phyloP scores from a whole-genome alignment of 2,329 filamentous ascomycete species.

The Tolypocladium amazonense region DNA sequence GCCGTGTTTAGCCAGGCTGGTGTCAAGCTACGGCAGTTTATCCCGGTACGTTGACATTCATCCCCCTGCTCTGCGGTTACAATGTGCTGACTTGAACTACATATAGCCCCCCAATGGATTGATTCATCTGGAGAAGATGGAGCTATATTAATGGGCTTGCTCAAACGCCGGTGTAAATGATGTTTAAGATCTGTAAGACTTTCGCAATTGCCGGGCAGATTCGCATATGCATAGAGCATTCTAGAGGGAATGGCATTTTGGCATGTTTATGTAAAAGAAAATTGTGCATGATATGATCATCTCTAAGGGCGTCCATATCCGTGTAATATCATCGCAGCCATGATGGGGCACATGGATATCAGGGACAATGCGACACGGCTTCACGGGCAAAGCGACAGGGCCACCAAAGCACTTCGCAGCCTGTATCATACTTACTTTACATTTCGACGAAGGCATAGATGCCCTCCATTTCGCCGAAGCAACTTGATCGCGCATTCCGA shows the following conservation, averaged over 20 bases:
- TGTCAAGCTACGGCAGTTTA: conserved; percentile 77
- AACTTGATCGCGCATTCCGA: no score
- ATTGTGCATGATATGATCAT: background rate
- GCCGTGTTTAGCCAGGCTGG: conserved; percentile 75
- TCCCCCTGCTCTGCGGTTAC: background rate
- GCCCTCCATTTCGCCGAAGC: background rate
- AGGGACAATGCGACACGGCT: no score
- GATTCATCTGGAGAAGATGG: conserved; percentile 48
- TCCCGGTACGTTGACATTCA: conserved; percentile 50
- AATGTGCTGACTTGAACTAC: conserved; percentile 9
- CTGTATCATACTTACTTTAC: background rate
- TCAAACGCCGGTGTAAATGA: background rate
- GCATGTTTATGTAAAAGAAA: background rate
- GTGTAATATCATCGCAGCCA: background rate
- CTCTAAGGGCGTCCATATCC: background rate
- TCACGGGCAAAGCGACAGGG: background rate
- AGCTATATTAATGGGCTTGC: conserved; percentile 19
- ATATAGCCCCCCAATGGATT: conserved; percentile 51
- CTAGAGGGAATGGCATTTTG: background rate
- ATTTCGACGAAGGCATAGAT: background rate
- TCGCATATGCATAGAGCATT: background rate
- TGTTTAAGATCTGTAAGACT: background rate
- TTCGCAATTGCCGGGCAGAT: background rate
- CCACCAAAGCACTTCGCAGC: background rate
- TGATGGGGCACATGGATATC: background rate